These are phyloP conservation scores for Acer yangbiense DNA, from an alignment of 345 rosid genomes.

Conservation along the genomic window DNA sequence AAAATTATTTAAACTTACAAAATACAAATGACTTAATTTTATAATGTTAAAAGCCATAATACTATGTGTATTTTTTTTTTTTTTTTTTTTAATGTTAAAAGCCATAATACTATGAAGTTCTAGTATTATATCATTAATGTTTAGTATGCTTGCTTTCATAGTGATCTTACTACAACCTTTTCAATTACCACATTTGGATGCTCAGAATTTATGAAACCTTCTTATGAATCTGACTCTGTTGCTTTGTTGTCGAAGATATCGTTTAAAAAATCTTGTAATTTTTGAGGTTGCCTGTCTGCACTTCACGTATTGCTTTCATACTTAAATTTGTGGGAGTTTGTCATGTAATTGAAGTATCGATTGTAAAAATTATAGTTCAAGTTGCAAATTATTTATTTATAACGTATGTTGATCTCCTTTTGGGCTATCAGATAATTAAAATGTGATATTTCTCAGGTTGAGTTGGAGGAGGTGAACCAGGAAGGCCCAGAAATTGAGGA, in stretches of 20 bases:
- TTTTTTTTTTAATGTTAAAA: no score
- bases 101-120: background rate
- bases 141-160: background rate
- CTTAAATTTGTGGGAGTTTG: background rate
- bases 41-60: no score
- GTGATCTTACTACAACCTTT: background rate
- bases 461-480: conserved; percentile 58
- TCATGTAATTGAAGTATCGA: background rate
- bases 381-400: no score
- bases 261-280: no score
- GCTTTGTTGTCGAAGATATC: no score
- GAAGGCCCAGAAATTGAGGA: conserved; percentile 67
- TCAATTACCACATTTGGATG: background rate
- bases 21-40: no score
- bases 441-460: conserved; percentile 43
- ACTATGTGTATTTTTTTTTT: no score
- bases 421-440: background rate
- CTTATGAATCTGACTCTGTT: background rate
- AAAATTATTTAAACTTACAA: no score
- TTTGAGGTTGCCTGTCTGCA: no score
- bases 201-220: background rate
- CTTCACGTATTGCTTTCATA: no score
- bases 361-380: background rate
- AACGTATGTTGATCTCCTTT: background rate
- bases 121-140: conserved; percentile 48